Evolutionary conservation across 1,139 yeast genomes (phyloP), one percentile per base, ranked within the genome.

Genomic region (Taiozyma sp.): DNA sequence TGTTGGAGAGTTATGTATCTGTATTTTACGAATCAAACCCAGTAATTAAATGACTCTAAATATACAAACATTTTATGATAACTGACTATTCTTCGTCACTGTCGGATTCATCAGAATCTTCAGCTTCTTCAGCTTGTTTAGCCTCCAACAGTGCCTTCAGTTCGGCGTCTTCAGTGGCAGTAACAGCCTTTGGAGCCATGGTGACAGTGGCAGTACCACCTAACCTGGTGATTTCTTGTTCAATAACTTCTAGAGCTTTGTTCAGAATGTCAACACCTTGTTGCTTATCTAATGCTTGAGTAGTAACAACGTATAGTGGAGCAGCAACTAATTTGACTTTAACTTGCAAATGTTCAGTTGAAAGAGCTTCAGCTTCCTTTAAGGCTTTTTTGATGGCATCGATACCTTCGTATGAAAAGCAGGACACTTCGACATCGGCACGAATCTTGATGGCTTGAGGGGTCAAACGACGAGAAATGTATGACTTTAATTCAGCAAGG

Each of bases 111-210:
- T 80, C 83, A 50, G 80, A 84, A 51, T 81, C 52, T 51, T 80
- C 56, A 65, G 79, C 77, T 62, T 79, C 82, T 67, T 84, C 91
- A 63, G 80, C 71, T 69, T 83, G 90, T 60, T 83, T 81, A 66
- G 82, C 76, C 69, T 84, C 91, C 83, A 93, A 86, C 61, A 93
- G 78, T 58, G 96, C 96, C 72, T 91, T 96, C 67, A 93, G 83
- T 74, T 92, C 98, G 55, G 97, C 98, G 70, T 93, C 99, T 70
- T 93, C 99, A 56, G 93, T 88, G 55, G 97, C 98, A 55, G 97
- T 90, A 60, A 93, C 98, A 46, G 98, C 97, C 82, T 92, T 92
- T 66, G 99, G 98, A 63, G 96, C 93, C 97, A 93, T 92, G 57
- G 96, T 91, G 58, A 93, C 87, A 62, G 88, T 90, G 70, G 96